Percentiles rank a stretch among this genome's conserved stretches.
Evolutionary conservation across 2,329 filamentous ascomycete genomes (phyloP).

Genomic region (Coniochaeta sp.): DNA sequence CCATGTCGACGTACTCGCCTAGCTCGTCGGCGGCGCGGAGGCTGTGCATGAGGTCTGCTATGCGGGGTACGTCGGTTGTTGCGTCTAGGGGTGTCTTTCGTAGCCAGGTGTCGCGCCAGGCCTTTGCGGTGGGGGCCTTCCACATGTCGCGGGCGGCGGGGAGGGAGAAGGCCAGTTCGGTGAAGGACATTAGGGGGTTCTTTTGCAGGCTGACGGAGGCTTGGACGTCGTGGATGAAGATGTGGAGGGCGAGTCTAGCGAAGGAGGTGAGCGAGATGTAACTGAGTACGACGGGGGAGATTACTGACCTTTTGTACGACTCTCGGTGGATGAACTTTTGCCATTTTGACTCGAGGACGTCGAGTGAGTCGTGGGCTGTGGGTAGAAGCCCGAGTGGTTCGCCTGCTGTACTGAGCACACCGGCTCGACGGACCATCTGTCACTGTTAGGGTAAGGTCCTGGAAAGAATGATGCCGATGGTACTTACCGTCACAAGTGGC

Average conservation of each 20-base stretch:
- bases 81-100: constrained; percentile 12
- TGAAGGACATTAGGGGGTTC: constrained; percentile 16
- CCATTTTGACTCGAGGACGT: constrained; percentile 18
- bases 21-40: constrained; percentile 13
- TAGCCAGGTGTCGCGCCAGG: constrained; percentile 18
- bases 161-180: constrained; percentile 17
- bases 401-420: constrained; percentile 16
- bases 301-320: constrained; percentile 20
- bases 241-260: constrained; percentile 16
- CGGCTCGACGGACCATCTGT: constrained; percentile 44
- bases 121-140: constrained; percentile 17
- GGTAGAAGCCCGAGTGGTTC: constrained; percentile 14
- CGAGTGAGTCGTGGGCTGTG: constrained; percentile 12
- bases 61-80: constrained; percentile 12
- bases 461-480: neutral
- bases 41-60: constrained; percentile 16
- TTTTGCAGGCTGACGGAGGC: constrained; percentile 17
- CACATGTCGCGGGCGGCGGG: constrained; percentile 19
- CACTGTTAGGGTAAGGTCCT: neutral
- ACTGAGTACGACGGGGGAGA: too few relatives aligned
- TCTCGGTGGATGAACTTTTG: constrained; percentile 17
- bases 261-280: too few relatives aligned
- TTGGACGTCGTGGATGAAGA: constrained; percentile 18
- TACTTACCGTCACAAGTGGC: constrained; percentile 18
- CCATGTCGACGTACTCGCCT: constrained; percentile 19